Percentiles rank a stretch among this genome's conserved stretches.
Conservation (phyloP, 306 rosid species). For the Sophora flavescens region DNA sequence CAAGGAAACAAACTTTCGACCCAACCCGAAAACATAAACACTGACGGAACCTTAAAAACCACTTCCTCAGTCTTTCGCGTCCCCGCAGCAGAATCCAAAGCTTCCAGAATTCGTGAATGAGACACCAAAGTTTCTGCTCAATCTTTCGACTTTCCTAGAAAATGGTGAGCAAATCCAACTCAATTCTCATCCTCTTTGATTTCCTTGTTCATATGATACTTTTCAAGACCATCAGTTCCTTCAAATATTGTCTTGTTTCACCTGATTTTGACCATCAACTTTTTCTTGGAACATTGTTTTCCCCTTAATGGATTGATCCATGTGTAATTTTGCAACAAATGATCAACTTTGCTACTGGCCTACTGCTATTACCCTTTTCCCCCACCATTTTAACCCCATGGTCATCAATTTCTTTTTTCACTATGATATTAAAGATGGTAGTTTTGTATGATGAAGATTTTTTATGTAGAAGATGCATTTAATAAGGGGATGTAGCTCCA, state of each 20-base stretch:
- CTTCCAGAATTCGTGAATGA: slow-evolving; percentile 50
- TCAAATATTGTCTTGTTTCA: not conserved
- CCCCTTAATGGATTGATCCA: not conserved
- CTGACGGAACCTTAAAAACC: too few relatives aligned
- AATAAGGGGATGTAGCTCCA: not conserved
- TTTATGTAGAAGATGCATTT: not conserved
- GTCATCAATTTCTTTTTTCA: not conserved
- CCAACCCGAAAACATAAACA: too few relatives aligned
- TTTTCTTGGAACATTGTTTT: not conserved
- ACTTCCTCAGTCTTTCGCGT: too few relatives aligned
- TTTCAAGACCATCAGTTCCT: not conserved
- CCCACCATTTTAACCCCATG: not conserved
- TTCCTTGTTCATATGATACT: not conserved
- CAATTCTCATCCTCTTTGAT: too few relatives aligned
- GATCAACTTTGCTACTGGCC: not conserved
- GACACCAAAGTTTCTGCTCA: slow-evolving; percentile 8
- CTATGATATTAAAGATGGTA: not conserved
- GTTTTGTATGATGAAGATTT: not conserved
- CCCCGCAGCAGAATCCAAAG: not conserved
- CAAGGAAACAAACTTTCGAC: too few relatives aligned
- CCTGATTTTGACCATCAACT: not conserved
- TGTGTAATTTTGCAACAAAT: not conserved
- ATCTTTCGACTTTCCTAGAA: slow-evolving; percentile 10
- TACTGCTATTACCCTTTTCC: not conserved
- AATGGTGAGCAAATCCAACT: slow-evolving; percentile 53